Conservation (phyloP, 1,139 yeast species). For the Saccharomyces hybrid region DNA sequence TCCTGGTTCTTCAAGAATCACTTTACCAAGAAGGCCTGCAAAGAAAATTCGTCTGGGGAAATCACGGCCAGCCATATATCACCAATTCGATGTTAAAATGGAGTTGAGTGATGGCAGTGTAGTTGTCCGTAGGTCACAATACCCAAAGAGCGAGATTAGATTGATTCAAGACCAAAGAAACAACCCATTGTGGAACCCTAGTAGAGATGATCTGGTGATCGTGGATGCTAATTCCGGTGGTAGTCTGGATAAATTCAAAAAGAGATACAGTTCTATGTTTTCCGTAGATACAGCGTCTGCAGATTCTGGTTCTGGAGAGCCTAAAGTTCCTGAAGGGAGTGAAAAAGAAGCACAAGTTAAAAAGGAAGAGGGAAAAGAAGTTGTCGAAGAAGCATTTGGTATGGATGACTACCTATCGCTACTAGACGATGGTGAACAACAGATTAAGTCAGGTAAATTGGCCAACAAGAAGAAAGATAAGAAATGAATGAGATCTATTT, state of each 20-base stretch:
- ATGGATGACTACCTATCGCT: constrained; percentile 53
- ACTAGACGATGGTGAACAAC: constrained; percentile 55
- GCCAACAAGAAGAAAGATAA: constrained; percentile 45
- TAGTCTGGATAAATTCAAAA: constrained; percentile 74
- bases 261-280: constrained; percentile 55
- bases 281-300: constrained; percentile 28
- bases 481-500: constrained; percentile 2
- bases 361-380: constrained; percentile 10
- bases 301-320: constrained; percentile 14
- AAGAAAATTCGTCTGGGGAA: constrained; percentile 48
- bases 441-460: constrained; percentile 58
- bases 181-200: constrained; percentile 79
- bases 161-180: constrained; percentile 86
- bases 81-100: constrained; percentile 79
- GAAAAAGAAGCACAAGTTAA: constrained; percentile 17
- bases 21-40: constrained; percentile 35
- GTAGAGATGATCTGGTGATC: constrained; percentile 66
- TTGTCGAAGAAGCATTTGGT: constrained; percentile 23
- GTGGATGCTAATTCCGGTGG: constrained; percentile 81
- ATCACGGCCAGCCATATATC: constrained; percentile 87
- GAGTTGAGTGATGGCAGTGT: constrained; percentile 94
- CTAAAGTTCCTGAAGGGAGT: constrained; percentile 13
- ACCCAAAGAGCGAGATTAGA: constrained; percentile 79
- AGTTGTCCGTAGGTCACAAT: constrained; percentile 71
- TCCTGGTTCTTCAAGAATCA: constrained; percentile 21